These are phyloP conservation scores for Euphorbia corollata DNA, from an alignment of 441 rosid species.

Conservation along the genomic window DNA sequence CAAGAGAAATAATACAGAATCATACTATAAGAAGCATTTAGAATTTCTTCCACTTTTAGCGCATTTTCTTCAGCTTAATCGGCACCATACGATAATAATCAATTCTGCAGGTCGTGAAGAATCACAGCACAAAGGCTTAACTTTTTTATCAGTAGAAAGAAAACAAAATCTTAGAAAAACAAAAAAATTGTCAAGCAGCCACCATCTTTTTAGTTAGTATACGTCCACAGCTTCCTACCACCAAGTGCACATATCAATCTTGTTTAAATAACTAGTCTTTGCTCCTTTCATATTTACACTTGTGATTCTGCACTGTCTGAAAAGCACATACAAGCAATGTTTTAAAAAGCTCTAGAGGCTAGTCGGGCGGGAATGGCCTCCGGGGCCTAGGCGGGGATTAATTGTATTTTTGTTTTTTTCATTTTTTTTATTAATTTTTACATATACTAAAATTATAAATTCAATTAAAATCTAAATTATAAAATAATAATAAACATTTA, in stretches of 20 bases:
- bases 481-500: too few relatives aligned
- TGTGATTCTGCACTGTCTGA: neutral
- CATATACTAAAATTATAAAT: too few relatives aligned
- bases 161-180: neutral
- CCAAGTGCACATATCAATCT: neutral
- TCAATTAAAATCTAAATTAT: too few relatives aligned
- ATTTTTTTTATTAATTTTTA: too few relatives aligned
- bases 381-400: too few relatives aligned
- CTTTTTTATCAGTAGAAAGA: neutral
- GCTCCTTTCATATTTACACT: constrained; percentile 2
- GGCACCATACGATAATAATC: neutral
- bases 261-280: neutral
- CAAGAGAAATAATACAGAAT: neutral
- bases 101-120: neutral
- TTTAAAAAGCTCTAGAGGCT: too few relatives aligned
- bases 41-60: neutral
- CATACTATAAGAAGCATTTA: neutral
- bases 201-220: neutral
- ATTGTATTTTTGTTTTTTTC: too few relatives aligned
- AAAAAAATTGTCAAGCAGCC: constrained; percentile 5
- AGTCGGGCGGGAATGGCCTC: too few relatives aligned
- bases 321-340: neutral
- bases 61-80: neutral
- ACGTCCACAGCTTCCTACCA: neutral
- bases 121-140: neutral